Percentiles rank a stretch among this genome's conserved stretches.
Evolutionary conservation across 306 rosid species (phyloP).

Genomic region (Lagenaria siceraria): DNA sequence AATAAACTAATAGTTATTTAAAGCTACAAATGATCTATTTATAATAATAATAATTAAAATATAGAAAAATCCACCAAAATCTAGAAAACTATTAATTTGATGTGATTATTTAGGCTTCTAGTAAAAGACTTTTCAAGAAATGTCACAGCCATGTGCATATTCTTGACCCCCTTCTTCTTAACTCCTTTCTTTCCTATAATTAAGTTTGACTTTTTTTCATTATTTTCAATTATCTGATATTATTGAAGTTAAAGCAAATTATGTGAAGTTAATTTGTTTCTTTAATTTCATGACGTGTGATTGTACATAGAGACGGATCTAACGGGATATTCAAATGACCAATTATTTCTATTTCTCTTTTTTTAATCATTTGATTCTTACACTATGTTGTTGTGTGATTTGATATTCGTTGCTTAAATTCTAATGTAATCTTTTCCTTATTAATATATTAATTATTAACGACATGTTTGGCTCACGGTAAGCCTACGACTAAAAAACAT

Average conservation of each 20-base stretch:
- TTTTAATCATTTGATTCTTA: neutral
- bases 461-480: too few relatives aligned
- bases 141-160: neutral
- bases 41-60: neutral
- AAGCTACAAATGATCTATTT: neutral
- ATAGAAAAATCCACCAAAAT: neutral
- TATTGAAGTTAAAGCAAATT: neutral
- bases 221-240: neutral
- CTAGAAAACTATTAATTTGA: neutral
- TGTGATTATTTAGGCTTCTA: neutral
- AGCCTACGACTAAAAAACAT: too few relatives aligned
- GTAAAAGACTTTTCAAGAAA: neutral
- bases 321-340: neutral
- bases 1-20: neutral
- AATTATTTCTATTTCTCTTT: neutral
- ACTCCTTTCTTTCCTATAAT: neutral
- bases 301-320: neutral
- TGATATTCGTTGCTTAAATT: neutral
- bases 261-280: neutral
- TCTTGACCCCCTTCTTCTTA: neutral
- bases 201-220: neutral
- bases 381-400: neutral
- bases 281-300: neutral
- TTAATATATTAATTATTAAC: too few relatives aligned
- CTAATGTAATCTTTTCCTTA: neutral